These are phyloP conservation scores for Paecilomyces sp. DNA, from an alignment of 2,329 filamentous ascomycete species.

Conservation along the genomic window DNA sequence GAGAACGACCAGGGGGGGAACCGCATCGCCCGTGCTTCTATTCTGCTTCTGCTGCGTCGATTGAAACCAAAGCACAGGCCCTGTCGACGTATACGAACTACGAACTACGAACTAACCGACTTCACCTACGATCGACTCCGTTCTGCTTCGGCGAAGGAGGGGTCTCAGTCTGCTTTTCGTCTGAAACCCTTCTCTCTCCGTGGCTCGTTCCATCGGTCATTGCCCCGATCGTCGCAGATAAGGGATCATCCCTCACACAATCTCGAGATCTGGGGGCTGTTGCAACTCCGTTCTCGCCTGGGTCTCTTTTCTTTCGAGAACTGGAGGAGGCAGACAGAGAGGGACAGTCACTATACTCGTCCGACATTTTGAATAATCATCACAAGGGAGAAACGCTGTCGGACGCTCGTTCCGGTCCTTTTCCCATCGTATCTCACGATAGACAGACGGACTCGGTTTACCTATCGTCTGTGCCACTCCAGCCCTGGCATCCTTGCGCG, in stretches of 20 bases:
- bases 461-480: not conserved
- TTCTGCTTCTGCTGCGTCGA: too few species aligned
- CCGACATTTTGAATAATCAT: not conserved
- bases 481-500: constrained; percentile 17
- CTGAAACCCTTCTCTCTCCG: not conserved
- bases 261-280: not conserved
- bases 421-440: not conserved
- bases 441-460: not conserved
- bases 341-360: not conserved
- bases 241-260: not conserved
- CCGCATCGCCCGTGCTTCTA: too few species aligned
- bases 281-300: too few species aligned
- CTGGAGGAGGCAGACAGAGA: not conserved
- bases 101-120: too few species aligned
- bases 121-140: too few species aligned
- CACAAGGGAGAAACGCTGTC: not conserved
- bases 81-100: too few species aligned
- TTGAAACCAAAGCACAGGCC: too few species aligned
- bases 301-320: not conserved
- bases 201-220: not conserved
- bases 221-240: not conserved
- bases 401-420: not conserved
- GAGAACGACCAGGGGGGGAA: too few species aligned
- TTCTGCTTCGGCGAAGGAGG: not conserved
- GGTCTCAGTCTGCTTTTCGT: not conserved